Evolutionary conservation across 441 rosid species (phyloP).

Genomic region (Populus hybrid): DNA sequence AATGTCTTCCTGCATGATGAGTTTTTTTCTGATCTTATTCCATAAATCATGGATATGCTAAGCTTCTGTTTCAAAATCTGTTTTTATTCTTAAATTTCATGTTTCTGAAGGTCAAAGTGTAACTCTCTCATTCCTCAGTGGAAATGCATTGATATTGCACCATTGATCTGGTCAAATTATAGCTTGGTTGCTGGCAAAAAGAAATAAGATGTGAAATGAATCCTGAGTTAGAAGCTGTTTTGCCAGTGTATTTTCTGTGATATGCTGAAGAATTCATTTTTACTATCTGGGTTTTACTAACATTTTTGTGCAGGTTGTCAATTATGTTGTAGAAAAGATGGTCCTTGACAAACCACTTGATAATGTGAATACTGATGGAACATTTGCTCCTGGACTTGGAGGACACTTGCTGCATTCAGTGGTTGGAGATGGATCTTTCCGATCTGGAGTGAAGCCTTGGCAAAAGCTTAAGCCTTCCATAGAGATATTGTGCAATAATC

Average conservation of each 20-base stretch:
- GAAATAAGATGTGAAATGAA: neutral
- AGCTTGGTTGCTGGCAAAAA: neutral
- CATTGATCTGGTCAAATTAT: neutral
- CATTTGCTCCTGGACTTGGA: slow-evolving; percentile 60
- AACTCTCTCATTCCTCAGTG: no score
- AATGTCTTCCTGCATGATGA: neutral
- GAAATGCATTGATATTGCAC: neutral
- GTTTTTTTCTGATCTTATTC: neutral
- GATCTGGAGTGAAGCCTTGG: slow-evolving; percentile 76
- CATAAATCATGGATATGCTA: neutral
- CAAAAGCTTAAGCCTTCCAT: slow-evolving; percentile 83
- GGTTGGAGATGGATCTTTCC: slow-evolving; percentile 64
- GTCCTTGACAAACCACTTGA: slow-evolving; percentile 86
- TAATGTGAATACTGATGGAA: slow-evolving; percentile 53
- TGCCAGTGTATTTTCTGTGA: neutral
- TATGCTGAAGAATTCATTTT: neutral
- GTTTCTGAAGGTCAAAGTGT: neutral
- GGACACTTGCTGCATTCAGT: slow-evolving; percentile 64
- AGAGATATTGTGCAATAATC: slow-evolving; percentile 97
- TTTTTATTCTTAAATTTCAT: neutral
- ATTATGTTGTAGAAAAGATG: slow-evolving; percentile 94
- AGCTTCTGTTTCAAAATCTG: neutral
- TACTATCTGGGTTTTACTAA: neutral
- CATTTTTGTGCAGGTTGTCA: slow-evolving; percentile 66
- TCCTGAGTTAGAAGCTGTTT: neutral